Conservation (phyloP, 371 early-diverging fungal genomes). For the Gilbertella persicaria region DNA sequence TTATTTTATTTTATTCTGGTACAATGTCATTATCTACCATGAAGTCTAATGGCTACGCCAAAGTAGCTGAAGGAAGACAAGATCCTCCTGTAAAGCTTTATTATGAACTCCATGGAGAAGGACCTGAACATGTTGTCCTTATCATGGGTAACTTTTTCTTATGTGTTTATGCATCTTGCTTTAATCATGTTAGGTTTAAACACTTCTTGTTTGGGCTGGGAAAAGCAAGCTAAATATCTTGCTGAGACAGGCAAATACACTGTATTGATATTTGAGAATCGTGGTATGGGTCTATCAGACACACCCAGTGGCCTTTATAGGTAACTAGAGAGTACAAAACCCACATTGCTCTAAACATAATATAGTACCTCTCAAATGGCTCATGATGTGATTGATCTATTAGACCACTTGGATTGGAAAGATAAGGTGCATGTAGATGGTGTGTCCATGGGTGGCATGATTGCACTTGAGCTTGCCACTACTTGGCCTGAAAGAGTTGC, state of each 20-base stretch:
- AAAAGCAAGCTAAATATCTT: slow-evolving; percentile 56
- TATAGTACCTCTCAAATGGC: slow-evolving; percentile 64
- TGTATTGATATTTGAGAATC: slow-evolving; percentile 74
- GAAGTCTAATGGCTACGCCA: slow-evolving; percentile 16
- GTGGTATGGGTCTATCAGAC: slow-evolving; percentile 67
- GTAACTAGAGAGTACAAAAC: too few relatives aligned
- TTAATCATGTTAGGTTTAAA: slow-evolving; percentile 34
- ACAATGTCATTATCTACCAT: slow-evolving; percentile 21
- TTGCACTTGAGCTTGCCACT: slow-evolving; percentile 54
- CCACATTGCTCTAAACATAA: background rate
- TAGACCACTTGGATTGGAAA: slow-evolving; percentile 66
- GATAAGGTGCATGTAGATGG: slow-evolving; percentile 63
- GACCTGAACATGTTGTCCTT: slow-evolving; percentile 56
- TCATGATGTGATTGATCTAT: slow-evolving; percentile 54
- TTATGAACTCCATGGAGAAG: slow-evolving; percentile 69
- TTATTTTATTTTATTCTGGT: background rate
- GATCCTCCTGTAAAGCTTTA: slow-evolving; percentile 38
- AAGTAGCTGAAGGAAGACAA: slow-evolving; percentile 24
- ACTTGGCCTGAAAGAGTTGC: slow-evolving; percentile 26
- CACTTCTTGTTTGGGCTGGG: slow-evolving; percentile 47
- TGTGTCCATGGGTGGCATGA: slow-evolving; percentile 76
- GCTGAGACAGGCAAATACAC: slow-evolving; percentile 57
- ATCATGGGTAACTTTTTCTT: slow-evolving; percentile 70
- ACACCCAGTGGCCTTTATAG: slow-evolving; percentile 54
- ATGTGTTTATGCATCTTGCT: too few relatives aligned